A percentile compares a stretch with the other conserved stretches of the same genome.
Evolutionary conservation across 495 filamentous ascomycete species (phyloP).

Genomic region (Haplographium delicatum): DNA sequence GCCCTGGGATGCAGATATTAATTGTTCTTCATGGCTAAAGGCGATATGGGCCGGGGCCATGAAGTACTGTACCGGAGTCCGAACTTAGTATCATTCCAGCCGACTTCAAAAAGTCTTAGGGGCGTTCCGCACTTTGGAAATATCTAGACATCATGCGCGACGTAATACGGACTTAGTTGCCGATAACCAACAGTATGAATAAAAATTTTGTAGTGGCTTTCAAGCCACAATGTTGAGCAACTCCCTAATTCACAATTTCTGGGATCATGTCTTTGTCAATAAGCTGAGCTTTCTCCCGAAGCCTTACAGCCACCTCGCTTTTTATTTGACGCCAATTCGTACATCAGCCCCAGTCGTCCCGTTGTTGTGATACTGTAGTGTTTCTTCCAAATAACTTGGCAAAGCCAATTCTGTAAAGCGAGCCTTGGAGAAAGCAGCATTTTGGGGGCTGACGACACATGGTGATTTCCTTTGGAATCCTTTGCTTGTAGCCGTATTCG

Average conservation of each 20-base stretch:
- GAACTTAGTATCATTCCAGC: too few relatives aligned
- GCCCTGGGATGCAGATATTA: background rate
- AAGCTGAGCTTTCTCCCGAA: background rate
- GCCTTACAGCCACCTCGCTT: background rate
- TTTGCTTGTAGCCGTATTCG: too few relatives aligned
- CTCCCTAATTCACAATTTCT: background rate
- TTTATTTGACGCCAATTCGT: slow-evolving; percentile 1
- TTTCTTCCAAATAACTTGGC: background rate
- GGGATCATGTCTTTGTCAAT: background rate
- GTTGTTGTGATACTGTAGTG: background rate
- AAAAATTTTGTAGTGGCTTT: too few relatives aligned
- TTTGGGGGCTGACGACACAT: background rate
- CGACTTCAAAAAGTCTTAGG: too few relatives aligned
- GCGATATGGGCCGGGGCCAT: background rate
- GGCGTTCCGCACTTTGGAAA: too few relatives aligned
- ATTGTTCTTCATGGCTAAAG: slow-evolving; percentile 1
- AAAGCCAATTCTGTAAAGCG: too few relatives aligned
- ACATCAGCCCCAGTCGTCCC: background rate
- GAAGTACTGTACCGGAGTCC: too few relatives aligned
- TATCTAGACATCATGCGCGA: too few relatives aligned
- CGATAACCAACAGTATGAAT: too few relatives aligned
- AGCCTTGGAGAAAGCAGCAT: too few relatives aligned
- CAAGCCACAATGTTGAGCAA: background rate
- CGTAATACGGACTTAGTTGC: too few relatives aligned
- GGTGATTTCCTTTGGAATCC: too few relatives aligned